Conservation (phyloP, 345 rosid species). For the Sonneratia alba region DNA sequence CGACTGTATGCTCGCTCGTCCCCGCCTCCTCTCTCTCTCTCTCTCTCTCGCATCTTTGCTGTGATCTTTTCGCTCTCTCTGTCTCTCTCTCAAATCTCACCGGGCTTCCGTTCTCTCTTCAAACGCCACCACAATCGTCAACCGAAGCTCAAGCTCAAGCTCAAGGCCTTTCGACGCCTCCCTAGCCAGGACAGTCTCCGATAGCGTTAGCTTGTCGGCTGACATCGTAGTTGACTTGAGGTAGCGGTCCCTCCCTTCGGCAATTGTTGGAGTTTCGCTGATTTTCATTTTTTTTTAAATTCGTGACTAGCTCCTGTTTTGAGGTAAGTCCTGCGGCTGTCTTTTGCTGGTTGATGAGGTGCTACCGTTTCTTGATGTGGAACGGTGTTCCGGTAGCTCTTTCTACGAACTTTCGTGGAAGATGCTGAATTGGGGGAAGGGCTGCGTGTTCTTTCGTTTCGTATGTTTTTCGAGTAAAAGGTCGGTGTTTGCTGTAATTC, state of each 20-base stretch:
- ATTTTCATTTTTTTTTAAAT: not conserved
- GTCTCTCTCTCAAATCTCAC: not conserved
- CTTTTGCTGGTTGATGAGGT: not conserved
- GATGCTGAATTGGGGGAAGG: not conserved
- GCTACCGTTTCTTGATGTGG: not conserved
- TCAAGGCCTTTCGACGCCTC: not conserved
- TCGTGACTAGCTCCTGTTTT: not conserved
- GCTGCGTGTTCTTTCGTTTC: not conserved
- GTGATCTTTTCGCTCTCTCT: not conserved
- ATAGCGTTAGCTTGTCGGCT: not conserved
- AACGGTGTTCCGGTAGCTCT: not conserved
- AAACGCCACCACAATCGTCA: not conserved
- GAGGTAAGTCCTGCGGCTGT: not conserved
- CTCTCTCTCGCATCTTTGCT: constrained; percentile 6
- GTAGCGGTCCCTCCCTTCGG: not conserved
- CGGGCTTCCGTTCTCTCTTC: constrained; percentile 2
- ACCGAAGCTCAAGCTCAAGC: not conserved
- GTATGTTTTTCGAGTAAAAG: not conserved
- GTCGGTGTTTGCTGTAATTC: not conserved
- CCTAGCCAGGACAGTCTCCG: not conserved
- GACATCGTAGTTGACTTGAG: not conserved
- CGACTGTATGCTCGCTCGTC: constrained; percentile 7
- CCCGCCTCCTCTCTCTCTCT: not conserved
- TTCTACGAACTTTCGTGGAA: not conserved
- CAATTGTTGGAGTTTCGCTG: not conserved